A percentile compares a stretch with the other conserved stretches of the same genome.
phyloP scores from a whole-genome alignment of 176 grass and related monocot species.

The Phyllostachys edulis region DNA sequence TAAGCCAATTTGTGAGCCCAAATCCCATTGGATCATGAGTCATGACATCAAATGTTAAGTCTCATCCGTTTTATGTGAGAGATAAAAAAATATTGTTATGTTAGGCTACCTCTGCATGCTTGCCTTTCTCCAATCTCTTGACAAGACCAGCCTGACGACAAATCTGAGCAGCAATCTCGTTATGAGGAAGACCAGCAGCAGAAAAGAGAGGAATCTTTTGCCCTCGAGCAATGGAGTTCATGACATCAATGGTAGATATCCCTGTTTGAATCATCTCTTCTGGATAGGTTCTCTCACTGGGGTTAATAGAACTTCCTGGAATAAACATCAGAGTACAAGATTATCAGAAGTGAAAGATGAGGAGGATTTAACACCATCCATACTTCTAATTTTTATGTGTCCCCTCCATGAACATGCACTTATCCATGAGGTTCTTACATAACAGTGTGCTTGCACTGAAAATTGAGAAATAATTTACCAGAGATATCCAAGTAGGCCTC shows the following conservation, averaged over 20 bases:
- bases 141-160: slow-evolving; percentile 99
- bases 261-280: slow-evolving; percentile 99
- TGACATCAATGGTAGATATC: slow-evolving; percentile 99
- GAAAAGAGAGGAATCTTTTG: slow-evolving; percentile 99
- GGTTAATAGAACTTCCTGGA: slow-evolving; percentile 98
- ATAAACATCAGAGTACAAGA: slow-evolving; percentile 19
- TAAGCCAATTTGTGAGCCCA: neutral
- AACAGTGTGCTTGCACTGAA: slow-evolving; percentile 9
- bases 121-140: slow-evolving; percentile 82
- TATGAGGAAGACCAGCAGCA: slow-evolving; percentile 97
- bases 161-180: slow-evolving; percentile 99
- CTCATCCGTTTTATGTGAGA: neutral
- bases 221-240: slow-evolving; percentile 99
- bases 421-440: neutral
- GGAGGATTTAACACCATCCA: neutral
- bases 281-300: slow-evolving; percentile 98
- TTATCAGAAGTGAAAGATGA: slow-evolving; percentile 17
- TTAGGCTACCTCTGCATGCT: slow-evolving; percentile 63
- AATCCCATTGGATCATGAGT: neutral
- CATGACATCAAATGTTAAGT: neutral
- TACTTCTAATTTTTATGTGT: neutral
- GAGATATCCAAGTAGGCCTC: slow-evolving; percentile 99
- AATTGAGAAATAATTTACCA: slow-evolving; percentile 53
- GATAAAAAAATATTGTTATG: neutral
- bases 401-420: neutral